These are phyloP conservation scores for Beauveria sp. DNA, from an alignment of 2,329 filamentous ascomycete species.

Conservation along the genomic window DNA sequence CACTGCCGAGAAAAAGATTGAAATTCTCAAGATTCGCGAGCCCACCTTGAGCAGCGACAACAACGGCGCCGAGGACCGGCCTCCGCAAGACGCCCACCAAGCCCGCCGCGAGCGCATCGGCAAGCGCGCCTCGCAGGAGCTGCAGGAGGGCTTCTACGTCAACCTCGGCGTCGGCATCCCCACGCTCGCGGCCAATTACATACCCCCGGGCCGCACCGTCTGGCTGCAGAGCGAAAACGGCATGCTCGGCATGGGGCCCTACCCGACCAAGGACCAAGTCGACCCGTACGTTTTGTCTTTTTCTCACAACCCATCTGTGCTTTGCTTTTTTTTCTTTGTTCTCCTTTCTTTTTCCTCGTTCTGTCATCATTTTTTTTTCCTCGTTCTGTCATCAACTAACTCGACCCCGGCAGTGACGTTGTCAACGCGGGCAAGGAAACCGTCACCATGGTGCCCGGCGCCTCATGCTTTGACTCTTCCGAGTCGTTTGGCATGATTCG, in stretches of 20 bases:
- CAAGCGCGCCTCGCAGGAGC: conserved; percentile 71
- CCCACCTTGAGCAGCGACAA: conserved; percentile 14
- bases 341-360: too few relatives aligned
- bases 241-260: conserved; percentile 74
- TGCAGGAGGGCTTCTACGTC: conserved; percentile 73
- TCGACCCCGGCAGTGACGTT: conserved; percentile 44
- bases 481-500: conserved; percentile 87
- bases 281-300: conserved; percentile 43
- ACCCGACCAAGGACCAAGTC: conserved; percentile 63
- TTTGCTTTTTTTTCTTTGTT: not conserved
- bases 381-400: not conserved
- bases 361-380: too few relatives aligned
- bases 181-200: conserved; percentile 71
- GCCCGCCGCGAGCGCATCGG: conserved; percentile 64
- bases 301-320: too few relatives aligned
- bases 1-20: conserved; percentile 66
- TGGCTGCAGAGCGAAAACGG: conserved; percentile 86
- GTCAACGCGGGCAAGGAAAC: conserved; percentile 88
- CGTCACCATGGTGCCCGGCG: conserved; percentile 69
- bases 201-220: conserved; percentile 64
- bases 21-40: conserved; percentile 55
- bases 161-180: conserved; percentile 82
- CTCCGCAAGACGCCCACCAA: conserved; percentile 35
- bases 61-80: too few relatives aligned
- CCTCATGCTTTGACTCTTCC: conserved; percentile 68